phyloP scores from a whole-genome alignment of 2,329 filamentous ascomycete genomes.

The Fusarium nurragi region DNA sequence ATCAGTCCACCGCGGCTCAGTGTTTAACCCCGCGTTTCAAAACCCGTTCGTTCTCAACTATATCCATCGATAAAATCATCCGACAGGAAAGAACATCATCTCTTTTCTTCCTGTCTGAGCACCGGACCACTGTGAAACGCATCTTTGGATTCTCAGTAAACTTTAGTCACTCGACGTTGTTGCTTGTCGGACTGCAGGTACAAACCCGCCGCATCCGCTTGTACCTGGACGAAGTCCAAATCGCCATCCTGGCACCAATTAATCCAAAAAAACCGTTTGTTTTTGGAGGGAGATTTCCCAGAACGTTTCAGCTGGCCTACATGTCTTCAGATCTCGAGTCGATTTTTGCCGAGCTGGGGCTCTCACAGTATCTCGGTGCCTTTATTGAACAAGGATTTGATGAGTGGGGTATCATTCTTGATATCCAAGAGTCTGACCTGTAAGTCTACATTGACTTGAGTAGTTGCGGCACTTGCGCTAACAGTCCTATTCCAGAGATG shows the following conservation, averaged over 20 bases:
- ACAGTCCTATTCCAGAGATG: constrained; percentile 62
- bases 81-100: background rate
- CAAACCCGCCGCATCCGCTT: background rate
- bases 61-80: background rate
- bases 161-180: background rate
- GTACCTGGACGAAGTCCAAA: constrained; percentile 10
- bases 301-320: constrained; percentile 40
- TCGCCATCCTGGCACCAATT: constrained; percentile 33
- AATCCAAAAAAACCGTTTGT: constrained; percentile 17
- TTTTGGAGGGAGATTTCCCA: constrained; percentile 15
- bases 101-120: background rate
- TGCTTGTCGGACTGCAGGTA: background rate
- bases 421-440: constrained; percentile 87
- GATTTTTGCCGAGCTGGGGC: constrained; percentile 78
- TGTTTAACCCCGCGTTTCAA: constrained; percentile 33
- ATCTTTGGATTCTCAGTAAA: background rate
- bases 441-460: constrained; percentile 53
- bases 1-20: constrained; percentile 16
- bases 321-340: constrained; percentile 69
- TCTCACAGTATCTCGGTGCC: constrained; percentile 77
- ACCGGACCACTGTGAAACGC: background rate
- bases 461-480: constrained; percentile 15
- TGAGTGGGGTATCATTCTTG: constrained; percentile 82
- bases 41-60: constrained; percentile 16
- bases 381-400: constrained; percentile 86